Evolutionary conservation across 768 basidiomycete species (phyloP), one percentile per base, ranked within the genome.

Genomic region (Naganishia kalamii): DNA sequence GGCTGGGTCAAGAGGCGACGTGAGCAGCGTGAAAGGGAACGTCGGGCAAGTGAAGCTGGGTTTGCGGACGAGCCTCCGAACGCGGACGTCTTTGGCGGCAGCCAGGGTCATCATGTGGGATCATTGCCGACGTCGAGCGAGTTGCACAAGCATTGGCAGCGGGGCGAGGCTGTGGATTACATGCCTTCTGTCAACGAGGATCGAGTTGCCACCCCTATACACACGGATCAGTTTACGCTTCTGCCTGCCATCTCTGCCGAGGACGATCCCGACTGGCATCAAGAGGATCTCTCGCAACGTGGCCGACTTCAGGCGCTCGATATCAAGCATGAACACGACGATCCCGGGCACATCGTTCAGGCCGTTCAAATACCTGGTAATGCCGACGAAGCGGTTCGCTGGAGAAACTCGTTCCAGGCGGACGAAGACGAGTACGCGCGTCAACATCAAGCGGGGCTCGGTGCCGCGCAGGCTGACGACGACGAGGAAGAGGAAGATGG

Each of bases 1-100:
- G 85, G 82, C 0, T 93, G 91, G 91, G 83, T 92, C 27, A 85
- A 82, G 79, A 80, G 77, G 67, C 75, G 90, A 44, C 79, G 83
- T 69, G 86, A 85, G 72, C 79, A 82, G 71, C 77, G 82, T 52
- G 67, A 63, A 32, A 44, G 63, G 15, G 83, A 84, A 70, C 77
- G 77, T 62, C 77, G 72, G 63, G 84, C 84, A 75, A 77, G 76
- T 73, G 80, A 81, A 68, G 73, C 46, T 1, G 48, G 41, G 3
- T 30, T 32, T 0, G 23, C 50, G 13, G 63, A 41, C 15, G 54
- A 57, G 6, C n/a, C 23, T 3, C 23, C 35, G 21, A 40, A 21
- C 32, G 4, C 54, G 8, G 54, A 15, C 23, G 21, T 57, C 3
- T 21, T n/a, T 15, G 12, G 13, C 5, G 43, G 19, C 8, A n/a